Base-by-base conservation (phyloP, 352 stramenopile species). In the Pythium oligandrum region DNA sequence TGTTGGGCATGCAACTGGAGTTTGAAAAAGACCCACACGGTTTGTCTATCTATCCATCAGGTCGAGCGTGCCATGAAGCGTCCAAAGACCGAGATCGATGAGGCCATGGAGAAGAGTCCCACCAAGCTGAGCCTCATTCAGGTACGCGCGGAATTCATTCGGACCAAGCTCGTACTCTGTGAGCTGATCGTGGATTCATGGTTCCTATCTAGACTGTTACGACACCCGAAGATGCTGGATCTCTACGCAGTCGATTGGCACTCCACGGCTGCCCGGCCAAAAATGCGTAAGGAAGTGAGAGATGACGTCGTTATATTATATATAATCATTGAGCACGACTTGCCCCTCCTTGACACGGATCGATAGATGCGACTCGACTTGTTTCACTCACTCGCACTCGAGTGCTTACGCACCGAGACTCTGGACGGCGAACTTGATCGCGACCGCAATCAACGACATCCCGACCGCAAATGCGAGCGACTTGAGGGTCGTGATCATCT, bases 51-150 rank as follows among this genome's bases (percentile, higher is more conserved):
- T 0, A n/a, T 7, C 44, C 1, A 46, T 57, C 53, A 88, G 81
- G 71, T 89, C 17, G 74, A 88, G 57, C 66, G 74, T 17, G 74
- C 81, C 4, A 87, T 91, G 68, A 91, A 91, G 55, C 74, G 78
- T 5, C 78, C 81, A 11, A 88, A 89, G 68, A 88, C 74, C 1
- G 63, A 72, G 6, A 67, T 91, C 12, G 81, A 91, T 55, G 52
- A 74, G 48, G 81, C 81, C 2, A 88, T 91, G 78, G 75, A 88
- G 47, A 79, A 76, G 57, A 88, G 76, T 61, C 79, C 79, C 3
- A 49, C 79, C 2, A 87, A 88, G 55, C 44, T 67, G 11, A 59
- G 17, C 17, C 17, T 26, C 17, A 26, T 26, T 26, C 17, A 26
- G 17, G 17, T 26, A 26, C 17, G 17, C 17, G 17, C 17, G 17